Base-by-base conservation (phyloP, 352 stramenopile genomes). In the Phytophthora syringae region DNA sequence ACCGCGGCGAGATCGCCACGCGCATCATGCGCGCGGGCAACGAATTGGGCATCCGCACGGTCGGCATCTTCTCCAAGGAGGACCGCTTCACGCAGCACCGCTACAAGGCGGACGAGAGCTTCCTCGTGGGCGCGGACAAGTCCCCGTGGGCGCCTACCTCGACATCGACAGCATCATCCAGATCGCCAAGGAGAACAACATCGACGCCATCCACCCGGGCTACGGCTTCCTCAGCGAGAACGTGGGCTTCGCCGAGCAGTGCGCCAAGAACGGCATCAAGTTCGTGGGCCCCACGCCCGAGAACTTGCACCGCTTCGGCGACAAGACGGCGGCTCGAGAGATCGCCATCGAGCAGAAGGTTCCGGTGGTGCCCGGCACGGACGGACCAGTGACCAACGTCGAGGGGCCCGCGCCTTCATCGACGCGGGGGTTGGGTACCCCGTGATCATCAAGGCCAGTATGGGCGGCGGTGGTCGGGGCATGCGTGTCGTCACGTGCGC, bases 151-250 rank as follows among this genome's bases (percentile, higher is more conserved):
- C 16, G 94, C 96, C 22, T 99, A 99, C 78, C 79, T 99, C 20
- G 96, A 99, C 73, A 98, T 99, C 64, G 71, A 85, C 10, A 89
- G 74, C 25, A 98, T 99, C 74, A 90, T 98, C 43, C 63, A 97
- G 39, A 95, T 98, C 58, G 92, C 93, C 49, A 89, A 96, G 66
- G 82, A 94, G 43, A 97, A 98, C 70, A 79, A 89, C 50, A 94
- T 98, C 30, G 86, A 98, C 68, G 96, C 96, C 32, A 97, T 99
- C 55, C 97, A 99, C 84, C 97, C 97, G 7, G 96, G 96, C 21
- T 99, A 99, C 80, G 97, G 97, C 13, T 99, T 99, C 70, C 82
- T 99, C 12, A 97, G 82, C 32, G 97, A 99, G 76, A 98, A 98
- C 69, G 88, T 97, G 16, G 82, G 92, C 16, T 99, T 99, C 79